Evolutionary conservation across 495 filamentous ascomycete species (phyloP).

Genomic region (Penicillium tannophilum): DNA sequence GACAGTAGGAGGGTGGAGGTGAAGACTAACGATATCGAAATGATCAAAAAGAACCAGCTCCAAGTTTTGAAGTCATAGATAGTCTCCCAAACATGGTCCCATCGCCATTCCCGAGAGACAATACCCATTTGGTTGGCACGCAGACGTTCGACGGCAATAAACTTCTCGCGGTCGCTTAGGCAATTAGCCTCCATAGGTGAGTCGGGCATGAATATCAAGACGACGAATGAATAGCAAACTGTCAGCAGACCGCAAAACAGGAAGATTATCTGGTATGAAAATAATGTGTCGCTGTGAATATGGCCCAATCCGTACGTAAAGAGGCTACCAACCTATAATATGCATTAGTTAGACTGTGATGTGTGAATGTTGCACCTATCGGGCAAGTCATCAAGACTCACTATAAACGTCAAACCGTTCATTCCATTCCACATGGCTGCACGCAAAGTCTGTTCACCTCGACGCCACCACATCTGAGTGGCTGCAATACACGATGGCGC

Average conservation of each 20-base stretch:
- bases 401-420: slow-evolving; percentile 48
- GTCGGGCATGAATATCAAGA: slow-evolving; percentile 31
- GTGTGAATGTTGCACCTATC: too few relatives aligned
- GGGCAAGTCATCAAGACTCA: not conserved
- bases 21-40: slow-evolving; percentile 27
- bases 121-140: slow-evolving; percentile 58
- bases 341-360: not conserved
- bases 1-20: not conserved
- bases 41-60: slow-evolving; percentile 29
- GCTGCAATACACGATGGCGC: slow-evolving; percentile 56
- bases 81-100: slow-evolving; percentile 53
- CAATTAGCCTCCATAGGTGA: slow-evolving; percentile 50
- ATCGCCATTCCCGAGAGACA: slow-evolving; percentile 44
- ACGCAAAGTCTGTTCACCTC: slow-evolving; percentile 55
- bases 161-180: slow-evolving; percentile 43
- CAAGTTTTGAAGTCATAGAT: slow-evolving; percentile 46
- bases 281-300: slow-evolving; percentile 47
- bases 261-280: slow-evolving; percentile 15
- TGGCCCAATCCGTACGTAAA: slow-evolving; percentile 60
- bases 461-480: slow-evolving; percentile 61
- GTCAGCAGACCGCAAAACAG: slow-evolving; percentile 25
- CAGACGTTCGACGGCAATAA: slow-evolving; percentile 55
- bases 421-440: slow-evolving; percentile 57
- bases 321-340: slow-evolving; percentile 30
- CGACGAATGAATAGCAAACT: slow-evolving; percentile 4